Evolutionary conservation across 192 early-diverging fungal species (phyloP).

Genomic region (Podila minutissima): DNA sequence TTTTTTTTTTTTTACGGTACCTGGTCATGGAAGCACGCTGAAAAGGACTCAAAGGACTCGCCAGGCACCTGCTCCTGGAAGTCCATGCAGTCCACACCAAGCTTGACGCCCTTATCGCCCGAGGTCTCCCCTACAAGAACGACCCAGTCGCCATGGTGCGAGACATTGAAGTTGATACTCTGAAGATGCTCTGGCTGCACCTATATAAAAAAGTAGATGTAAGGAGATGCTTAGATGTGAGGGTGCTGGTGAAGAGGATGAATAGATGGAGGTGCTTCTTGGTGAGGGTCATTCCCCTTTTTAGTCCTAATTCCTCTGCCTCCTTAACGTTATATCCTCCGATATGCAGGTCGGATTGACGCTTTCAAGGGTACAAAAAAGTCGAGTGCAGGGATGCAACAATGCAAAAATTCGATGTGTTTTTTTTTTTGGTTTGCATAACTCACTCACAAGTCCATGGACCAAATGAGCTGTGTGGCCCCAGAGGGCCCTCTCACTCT

Average conservation of each 20-base stretch:
- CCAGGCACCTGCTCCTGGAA: conserved; percentile 49
- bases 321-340: too few species aligned
- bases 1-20: conserved; percentile 8
- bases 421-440: too few species aligned
- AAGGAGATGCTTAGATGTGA: neutral
- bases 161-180: conserved; percentile 61
- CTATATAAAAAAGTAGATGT: neutral
- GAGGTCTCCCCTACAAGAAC: conserved; percentile 55
- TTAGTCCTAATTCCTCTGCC: too few species aligned
- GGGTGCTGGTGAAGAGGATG: neutral
- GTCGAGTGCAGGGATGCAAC: too few species aligned
- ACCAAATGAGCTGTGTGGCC: too few species aligned
- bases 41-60: conserved; percentile 49
- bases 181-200: conserved; percentile 23
- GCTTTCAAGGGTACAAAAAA: too few species aligned
- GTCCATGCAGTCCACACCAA: conserved; percentile 64
- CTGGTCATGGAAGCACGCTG: conserved; percentile 41
- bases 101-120: conserved; percentile 17
- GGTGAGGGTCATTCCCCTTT: too few species aligned
- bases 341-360: too few species aligned
- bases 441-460: too few species aligned
- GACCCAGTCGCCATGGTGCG: conserved; percentile 72
- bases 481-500: too few species aligned
- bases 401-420: too few species aligned
- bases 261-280: too few species aligned